These are phyloP conservation scores for Fusarium sulawesiense DNA, from an alignment of 2,329 filamentous ascomycete genomes.

Conservation along the genomic window DNA sequence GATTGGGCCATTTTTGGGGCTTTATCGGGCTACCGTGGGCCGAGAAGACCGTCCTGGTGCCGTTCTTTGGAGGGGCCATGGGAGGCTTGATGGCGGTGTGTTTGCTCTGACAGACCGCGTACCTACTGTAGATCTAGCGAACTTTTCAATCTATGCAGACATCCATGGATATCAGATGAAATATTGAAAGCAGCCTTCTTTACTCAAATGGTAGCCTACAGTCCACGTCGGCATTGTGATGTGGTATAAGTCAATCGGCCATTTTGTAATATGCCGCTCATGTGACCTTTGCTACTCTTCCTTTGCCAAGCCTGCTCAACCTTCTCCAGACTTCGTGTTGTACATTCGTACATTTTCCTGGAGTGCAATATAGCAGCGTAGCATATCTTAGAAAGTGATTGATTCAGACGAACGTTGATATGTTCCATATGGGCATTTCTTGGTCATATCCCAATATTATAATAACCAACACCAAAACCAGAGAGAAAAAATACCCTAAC, in stretches of 20 bases:
- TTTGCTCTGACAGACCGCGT: background rate
- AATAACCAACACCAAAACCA: background rate
- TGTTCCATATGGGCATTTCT: background rate
- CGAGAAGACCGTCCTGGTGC: slow-evolving; percentile 16
- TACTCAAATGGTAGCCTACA: background rate
- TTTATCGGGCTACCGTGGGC: slow-evolving; percentile 29
- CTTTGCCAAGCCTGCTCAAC: background rate
- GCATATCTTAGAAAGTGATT: background rate
- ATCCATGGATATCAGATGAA: background rate
- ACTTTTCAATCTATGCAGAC: background rate
- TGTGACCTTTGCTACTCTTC: slow-evolving; percentile 11
- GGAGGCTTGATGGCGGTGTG: background rate
- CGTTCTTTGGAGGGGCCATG: background rate
- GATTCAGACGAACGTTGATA: background rate
- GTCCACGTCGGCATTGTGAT: background rate
- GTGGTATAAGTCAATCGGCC: slow-evolving; percentile 1
- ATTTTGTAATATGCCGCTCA: slow-evolving; percentile 14
- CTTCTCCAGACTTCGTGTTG: background rate
- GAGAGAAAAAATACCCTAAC: background rate
- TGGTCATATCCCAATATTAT: background rate
- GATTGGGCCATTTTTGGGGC: slow-evolving; percentile 3
- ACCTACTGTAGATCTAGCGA: background rate
- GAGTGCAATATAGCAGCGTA: background rate
- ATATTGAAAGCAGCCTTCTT: background rate
- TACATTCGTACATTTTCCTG: background rate